Conservation (phyloP, 768 basidiomycete genomes). For the Calocybe cyanea region DNA sequence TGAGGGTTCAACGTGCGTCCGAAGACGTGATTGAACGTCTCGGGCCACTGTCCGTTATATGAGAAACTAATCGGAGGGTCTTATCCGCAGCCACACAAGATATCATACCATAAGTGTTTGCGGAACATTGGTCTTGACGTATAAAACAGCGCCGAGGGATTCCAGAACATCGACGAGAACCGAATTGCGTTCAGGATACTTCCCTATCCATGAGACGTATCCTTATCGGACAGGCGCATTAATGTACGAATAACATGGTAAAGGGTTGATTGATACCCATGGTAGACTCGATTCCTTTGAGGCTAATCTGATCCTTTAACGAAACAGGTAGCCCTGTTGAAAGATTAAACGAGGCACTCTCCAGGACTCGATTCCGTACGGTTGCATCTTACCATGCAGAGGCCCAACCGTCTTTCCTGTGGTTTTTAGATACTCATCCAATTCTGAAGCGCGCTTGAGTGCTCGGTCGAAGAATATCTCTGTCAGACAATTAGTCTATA, state of each 20-base stretch:
- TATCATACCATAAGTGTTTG: conserved; percentile 66
- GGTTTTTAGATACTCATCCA: conserved; percentile 57
- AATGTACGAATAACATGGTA: neutral
- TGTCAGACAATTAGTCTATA: conserved; percentile 74
- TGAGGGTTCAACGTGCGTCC: conserved; percentile 76
- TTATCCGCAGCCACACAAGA: neutral
- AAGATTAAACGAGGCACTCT: neutral
- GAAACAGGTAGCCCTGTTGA: conserved; percentile 59
- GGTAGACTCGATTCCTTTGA: conserved; percentile 66
- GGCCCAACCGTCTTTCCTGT: conserved; percentile 70
- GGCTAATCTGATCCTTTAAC: conserved; percentile 68
- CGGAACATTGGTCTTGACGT: conserved; percentile 72
- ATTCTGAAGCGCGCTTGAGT: conserved; percentile 54
- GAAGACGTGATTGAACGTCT: conserved; percentile 76
- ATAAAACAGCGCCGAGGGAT: conserved; percentile 65
- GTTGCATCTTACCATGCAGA: conserved; percentile 50
- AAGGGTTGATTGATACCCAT: conserved; percentile 41
- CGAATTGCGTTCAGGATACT: conserved; percentile 53
- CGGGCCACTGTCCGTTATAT: conserved; percentile 52
- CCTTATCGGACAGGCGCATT: conserved; percentile 31
- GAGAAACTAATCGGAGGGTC: neutral
- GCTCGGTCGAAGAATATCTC: conserved; percentile 81
- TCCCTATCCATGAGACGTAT: conserved; percentile 71
- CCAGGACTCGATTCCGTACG: conserved; percentile 4
- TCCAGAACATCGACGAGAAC: conserved; percentile 66